These are phyloP conservation scores for Capronia epimyces DNA, from an alignment of 2,329 filamentous ascomycete genomes.

Conservation along the genomic window DNA sequence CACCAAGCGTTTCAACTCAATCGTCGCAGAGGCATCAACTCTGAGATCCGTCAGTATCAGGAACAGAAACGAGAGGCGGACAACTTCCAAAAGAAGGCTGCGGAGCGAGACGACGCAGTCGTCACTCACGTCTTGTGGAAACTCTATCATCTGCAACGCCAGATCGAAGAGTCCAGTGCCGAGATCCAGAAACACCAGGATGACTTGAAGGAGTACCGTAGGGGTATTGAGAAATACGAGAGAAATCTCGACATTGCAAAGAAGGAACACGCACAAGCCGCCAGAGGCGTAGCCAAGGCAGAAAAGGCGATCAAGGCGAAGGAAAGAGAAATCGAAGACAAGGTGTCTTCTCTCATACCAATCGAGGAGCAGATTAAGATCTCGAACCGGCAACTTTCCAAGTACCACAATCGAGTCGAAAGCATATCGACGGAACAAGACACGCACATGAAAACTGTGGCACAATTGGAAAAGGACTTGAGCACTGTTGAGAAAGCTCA, in stretches of 20 bases:
- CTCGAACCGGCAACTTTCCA: slow-evolving; percentile 64
- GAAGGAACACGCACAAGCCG: slow-evolving; percentile 72
- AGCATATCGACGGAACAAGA: slow-evolving; percentile 72
- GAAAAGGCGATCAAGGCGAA: slow-evolving; percentile 80
- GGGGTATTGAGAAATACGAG: slow-evolving; percentile 81
- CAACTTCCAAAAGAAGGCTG: slow-evolving; percentile 82
- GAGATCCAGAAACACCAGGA: slow-evolving; percentile 92
- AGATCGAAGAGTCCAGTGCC: slow-evolving; percentile 84
- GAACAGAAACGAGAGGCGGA: slow-evolving; percentile 96
- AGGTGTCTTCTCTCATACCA: slow-evolving; percentile 77
- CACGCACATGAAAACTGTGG: slow-evolving; percentile 60
- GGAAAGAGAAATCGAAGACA: slow-evolving; percentile 80
- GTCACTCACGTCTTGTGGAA: slow-evolving; percentile 96
- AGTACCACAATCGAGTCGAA: slow-evolving; percentile 61
- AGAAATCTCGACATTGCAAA: slow-evolving; percentile 73
- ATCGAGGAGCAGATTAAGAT: slow-evolving; percentile 88
- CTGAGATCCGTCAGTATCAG: slow-evolving; percentile 94
- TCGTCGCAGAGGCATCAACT: slow-evolving; percentile 87
- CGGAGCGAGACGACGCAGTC: slow-evolving; percentile 84
- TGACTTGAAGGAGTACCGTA: slow-evolving; percentile 85
- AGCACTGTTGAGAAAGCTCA: slow-evolving; percentile 83
- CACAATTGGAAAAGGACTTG: slow-evolving; percentile 74
- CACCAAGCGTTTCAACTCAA: slow-evolving; percentile 85
- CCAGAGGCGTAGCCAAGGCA: slow-evolving; percentile 70
- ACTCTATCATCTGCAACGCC: slow-evolving; percentile 85